Base-by-base conservation (phyloP, 2,329 filamentous ascomycete genomes). In the Neofusicoccum laricinum region DNA sequence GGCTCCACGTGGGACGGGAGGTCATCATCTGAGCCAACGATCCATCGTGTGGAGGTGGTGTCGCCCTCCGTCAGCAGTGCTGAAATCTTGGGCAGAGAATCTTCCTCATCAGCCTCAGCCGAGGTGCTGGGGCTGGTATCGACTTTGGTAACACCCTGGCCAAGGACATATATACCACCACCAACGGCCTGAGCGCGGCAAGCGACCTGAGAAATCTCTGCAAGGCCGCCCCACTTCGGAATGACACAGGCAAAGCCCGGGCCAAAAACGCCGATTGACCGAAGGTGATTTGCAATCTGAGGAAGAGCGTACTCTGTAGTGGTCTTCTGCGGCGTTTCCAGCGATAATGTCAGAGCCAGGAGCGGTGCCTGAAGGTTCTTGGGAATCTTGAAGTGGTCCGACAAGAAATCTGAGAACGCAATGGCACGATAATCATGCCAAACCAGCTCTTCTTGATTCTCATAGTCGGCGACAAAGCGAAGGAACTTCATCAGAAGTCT, bases 141-240 rank as follows among this genome's bases (percentile, higher is more conserved):
- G 41, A 67, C 67, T 63, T 71, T 67, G 58, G 76, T 69, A 62
- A 95, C 80, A 10, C 88, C 88, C 55, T 89, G 89, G 48, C 88
- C 90, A 15, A 98, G 85, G 75, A 97, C 91, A 78, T 98, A 98
- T 3, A 96, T 86, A 11, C 89, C 92, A 53, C 95, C 95, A 40
- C 94, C 94, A 6, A 99, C 95, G 19, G 94, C 94, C 67, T 89
- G 88, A 43, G 94, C 92, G 69, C 94, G 90, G 75, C 95, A 98
- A 4, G 89, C 91, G 25, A 97, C 93, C 80, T 99, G 94, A 34
- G 91, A 88, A 66, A 98, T 87, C 77, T 99, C 94, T 36, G 92
- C 90, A 51, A 90, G 83, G 32, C 94, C 93, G 51, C 94, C 94
- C 89, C 93, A 99, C 82, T 97, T 97, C 21, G 93, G 90, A 69